These are phyloP conservation scores for Crithidia bombi DNA, from an alignment of 208 protist genomes.

Conservation along the genomic window DNA sequence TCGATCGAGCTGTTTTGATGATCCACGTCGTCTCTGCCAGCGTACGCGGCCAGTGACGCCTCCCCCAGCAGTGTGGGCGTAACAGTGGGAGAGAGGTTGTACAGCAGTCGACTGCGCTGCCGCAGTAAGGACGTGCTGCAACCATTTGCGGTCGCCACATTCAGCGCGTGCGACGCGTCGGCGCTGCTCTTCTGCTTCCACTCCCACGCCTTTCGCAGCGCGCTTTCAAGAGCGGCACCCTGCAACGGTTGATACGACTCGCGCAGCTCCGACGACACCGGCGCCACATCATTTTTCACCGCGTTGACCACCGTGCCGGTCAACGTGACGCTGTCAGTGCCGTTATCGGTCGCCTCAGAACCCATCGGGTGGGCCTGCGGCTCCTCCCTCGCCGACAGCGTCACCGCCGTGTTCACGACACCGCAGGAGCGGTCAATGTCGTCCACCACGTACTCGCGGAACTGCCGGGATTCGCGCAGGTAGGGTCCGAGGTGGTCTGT, in stretches of 20 bases:
- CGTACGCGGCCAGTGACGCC: background rate
- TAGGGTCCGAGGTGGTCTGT: constrained; percentile 4
- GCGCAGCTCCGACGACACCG: constrained; percentile 1
- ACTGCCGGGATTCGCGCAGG: constrained; percentile 8
- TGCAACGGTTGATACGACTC: constrained; percentile 19
- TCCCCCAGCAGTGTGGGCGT: background rate
- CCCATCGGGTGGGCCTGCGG: background rate
- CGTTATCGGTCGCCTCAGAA: constrained; percentile 2
- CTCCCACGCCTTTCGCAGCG: constrained; percentile 18
- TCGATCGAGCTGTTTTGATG: background rate
- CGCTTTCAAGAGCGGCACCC: constrained; percentile 2
- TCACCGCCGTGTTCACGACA: constrained; percentile 17
- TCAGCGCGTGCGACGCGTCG: background rate
- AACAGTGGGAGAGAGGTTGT: background rate
- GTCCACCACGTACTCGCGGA: constrained; percentile 8
- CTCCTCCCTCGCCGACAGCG: constrained; percentile 6
- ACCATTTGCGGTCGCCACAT: background rate
- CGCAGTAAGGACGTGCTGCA: background rate
- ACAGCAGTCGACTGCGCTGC: background rate
- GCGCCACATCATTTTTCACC: constrained; percentile 1
- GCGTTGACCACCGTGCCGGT: constrained; percentile 11
- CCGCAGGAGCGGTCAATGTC: constrained; percentile 4
- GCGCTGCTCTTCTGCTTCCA: background rate
- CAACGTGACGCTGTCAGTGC: constrained; percentile 2
- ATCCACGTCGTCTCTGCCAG: background rate